These are phyloP conservation scores for Delphinella strobiligena DNA, from an alignment of 2,329 filamentous ascomycete species.

Conservation along the genomic window DNA sequence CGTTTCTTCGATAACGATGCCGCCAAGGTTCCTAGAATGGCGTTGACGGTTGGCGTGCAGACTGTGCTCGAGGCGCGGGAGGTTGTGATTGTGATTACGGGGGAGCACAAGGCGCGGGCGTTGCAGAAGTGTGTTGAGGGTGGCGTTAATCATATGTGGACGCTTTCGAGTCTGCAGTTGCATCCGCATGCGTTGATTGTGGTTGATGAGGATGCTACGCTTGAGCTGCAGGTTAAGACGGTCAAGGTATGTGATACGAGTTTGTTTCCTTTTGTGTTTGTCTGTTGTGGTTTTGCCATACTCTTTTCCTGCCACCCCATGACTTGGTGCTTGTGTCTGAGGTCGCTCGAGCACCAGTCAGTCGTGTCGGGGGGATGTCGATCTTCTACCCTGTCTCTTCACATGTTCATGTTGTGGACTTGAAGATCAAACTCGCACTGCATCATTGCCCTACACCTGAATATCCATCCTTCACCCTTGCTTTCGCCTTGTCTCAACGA, in stretches of 20 bases:
- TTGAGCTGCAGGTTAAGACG: slow-evolving; percentile 36
- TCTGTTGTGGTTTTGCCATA: no score
- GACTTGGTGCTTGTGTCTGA: no score
- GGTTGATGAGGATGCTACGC: slow-evolving; percentile 59
- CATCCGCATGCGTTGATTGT: slow-evolving; percentile 75
- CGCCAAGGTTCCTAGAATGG: slow-evolving; percentile 64
- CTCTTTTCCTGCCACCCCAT: no score
- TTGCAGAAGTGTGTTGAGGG: slow-evolving; percentile 71
- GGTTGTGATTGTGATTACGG: slow-evolving; percentile 71
- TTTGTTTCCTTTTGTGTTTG: not conserved
- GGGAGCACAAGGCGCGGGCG: slow-evolving; percentile 68
- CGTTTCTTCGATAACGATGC: slow-evolving; percentile 71
- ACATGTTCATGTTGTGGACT: no score
- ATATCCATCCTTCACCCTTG: no score
- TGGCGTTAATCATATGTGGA: slow-evolving; percentile 85
- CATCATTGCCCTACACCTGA: no score
- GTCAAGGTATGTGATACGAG: slow-evolving; percentile 17
- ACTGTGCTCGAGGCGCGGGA: slow-evolving; percentile 70
- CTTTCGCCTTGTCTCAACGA: no score
- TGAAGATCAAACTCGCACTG: no score
- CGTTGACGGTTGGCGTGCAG: slow-evolving; percentile 72
- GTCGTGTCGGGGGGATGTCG: no score
- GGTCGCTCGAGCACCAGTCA: no score
- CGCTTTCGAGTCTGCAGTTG: slow-evolving; percentile 66
- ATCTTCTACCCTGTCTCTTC: no score